These are phyloP conservation scores for Lizonia empirigonia DNA, from an alignment of 2,329 filamentous ascomycete species.

Conservation along the genomic window DNA sequence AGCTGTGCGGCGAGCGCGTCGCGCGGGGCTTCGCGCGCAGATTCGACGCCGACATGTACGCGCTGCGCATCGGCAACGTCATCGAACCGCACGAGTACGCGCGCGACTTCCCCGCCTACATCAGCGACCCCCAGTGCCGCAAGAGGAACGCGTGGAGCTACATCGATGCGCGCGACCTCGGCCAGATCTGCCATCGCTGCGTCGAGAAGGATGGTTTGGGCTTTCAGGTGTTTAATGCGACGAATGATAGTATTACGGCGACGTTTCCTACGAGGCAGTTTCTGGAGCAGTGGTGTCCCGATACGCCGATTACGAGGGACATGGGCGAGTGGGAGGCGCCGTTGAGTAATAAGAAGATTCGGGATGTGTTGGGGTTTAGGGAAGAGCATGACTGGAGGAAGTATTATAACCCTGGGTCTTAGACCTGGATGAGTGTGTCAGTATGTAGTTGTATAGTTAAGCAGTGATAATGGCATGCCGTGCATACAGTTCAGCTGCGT, in stretches of 20 bases:
- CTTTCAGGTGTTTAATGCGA: slow-evolving; percentile 69
- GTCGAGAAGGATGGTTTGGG: slow-evolving; percentile 62
- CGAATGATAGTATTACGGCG: slow-evolving; percentile 66
- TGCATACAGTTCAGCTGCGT: too few relatives aligned
- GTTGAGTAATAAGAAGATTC: slow-evolving; percentile 65
- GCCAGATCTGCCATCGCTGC: slow-evolving; percentile 63
- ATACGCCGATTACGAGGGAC: slow-evolving; percentile 59
- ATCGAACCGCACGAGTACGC: slow-evolving; percentile 67
- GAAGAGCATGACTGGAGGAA: slow-evolving; percentile 64
- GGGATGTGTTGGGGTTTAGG: slow-evolving; percentile 62
- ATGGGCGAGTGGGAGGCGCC: slow-evolving; percentile 66
- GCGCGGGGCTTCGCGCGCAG: slow-evolving; percentile 63
- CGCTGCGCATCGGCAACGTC: slow-evolving; percentile 65
- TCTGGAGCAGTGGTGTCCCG: slow-evolving; percentile 56
- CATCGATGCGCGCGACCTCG: slow-evolving; percentile 66
- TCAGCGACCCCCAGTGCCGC: slow-evolving; percentile 57
- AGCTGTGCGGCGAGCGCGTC: slow-evolving; percentile 64
- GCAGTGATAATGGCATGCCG: too few relatives aligned
- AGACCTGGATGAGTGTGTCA: too few relatives aligned
- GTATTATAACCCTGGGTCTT: slow-evolving; percentile 52
- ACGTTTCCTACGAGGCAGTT: slow-evolving; percentile 59
- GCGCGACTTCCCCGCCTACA: slow-evolving; percentile 58
- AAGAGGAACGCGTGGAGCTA: slow-evolving; percentile 68
- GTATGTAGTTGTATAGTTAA: too few relatives aligned
- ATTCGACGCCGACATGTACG: slow-evolving; percentile 64